Evolutionary conservation across 2,329 filamentous ascomycete species (phyloP), one percentile per base, ranked within the genome.

Genomic region (Phyllosticta citribraziliensis): DNA sequence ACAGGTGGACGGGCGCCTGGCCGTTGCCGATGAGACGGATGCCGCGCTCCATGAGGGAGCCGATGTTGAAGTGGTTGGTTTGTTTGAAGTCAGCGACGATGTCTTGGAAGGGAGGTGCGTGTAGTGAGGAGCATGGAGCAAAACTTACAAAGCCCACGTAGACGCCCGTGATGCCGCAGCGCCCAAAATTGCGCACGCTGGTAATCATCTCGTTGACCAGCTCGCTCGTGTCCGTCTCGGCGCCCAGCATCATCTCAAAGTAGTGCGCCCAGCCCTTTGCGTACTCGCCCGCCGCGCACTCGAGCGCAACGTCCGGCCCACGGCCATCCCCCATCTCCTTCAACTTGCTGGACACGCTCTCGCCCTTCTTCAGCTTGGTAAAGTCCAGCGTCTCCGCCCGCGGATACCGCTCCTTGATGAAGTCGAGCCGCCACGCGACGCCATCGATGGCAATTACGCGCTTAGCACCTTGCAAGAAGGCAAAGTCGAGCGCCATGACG

Each of bases 191-290:
- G 56, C 84, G 79, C 12, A 89, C 87, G n/a, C 83, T 80, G 68
- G 87, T 83, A 33, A 91, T 84, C 86, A 89, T 89, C 75, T 91
- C 88, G 70, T 91, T 91, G 65, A 91, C 62, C 53, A 90, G 84
- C 76, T 91, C 91, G 58, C 85, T 88, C 0, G 89, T 93, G 69
- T 96, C 91, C 0, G 89, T 96, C 77, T 96, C 91, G 35, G 87
- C 78, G 0, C 90, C 90, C 4, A 82, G 68, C 66, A 80, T 68
- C 65, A 81, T 77, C 70, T 86, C 82, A 55, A 84, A 80, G 64
- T 82, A 82, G 68, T 86, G 83, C 4, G 78, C 77, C 82, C 82
- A 84, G 57, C 82, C 78, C 70, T 86, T 84, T 20, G 83, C 77
- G 66, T 85, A 86, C 67, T 86, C 83, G 57, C 84, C 84, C 2